phyloP scores from a whole-genome alignment of 176 grass and related monocot genomes.

The Oryza nivara region DNA sequence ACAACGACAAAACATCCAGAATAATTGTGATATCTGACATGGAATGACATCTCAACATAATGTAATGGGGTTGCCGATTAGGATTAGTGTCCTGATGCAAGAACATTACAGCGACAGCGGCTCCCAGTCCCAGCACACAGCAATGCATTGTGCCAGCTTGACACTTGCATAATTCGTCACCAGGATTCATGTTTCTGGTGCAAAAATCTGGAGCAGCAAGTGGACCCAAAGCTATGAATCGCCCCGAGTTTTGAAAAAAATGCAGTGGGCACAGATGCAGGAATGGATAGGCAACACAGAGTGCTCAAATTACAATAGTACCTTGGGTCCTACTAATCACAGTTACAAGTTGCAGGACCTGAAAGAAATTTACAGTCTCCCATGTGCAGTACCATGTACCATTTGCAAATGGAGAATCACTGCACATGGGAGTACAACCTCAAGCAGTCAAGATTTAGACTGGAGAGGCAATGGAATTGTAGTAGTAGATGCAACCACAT shows the following conservation, averaged over 20 bases:
- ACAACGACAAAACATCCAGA: slow-evolving; percentile 18
- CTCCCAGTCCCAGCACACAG: slow-evolving; percentile 33
- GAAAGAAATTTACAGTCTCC: slow-evolving; percentile 40
- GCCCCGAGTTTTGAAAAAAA: slow-evolving; percentile 29
- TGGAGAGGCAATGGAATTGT: slow-evolving; percentile 33
- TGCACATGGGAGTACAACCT: slow-evolving; percentile 62
- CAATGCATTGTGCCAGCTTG: slow-evolving; percentile 40
- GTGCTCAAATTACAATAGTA: slow-evolving; percentile 31
- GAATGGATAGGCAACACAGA: slow-evolving; percentile 39
- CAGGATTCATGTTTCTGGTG: slow-evolving; percentile 33
- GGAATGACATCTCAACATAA: slow-evolving; percentile 40
- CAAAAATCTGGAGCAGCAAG: slow-evolving; percentile 45
- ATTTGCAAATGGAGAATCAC: slow-evolving; percentile 65
- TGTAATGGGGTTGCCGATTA: slow-evolving; percentile 8
- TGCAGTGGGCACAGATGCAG: slow-evolving; percentile 45
- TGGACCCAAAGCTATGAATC: slow-evolving; percentile 37
- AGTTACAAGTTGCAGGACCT: slow-evolving; percentile 50
- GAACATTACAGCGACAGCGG: slow-evolving; percentile 36
- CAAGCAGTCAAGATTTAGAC: slow-evolving; percentile 50
- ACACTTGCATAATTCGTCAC: slow-evolving; percentile 29
- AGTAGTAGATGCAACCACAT: slow-evolving; percentile 25
- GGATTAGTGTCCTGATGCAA: slow-evolving; percentile 12
- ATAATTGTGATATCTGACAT: slow-evolving; percentile 48
- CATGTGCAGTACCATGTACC: slow-evolving; percentile 58
- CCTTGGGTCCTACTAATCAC: slow-evolving; percentile 29